Base-by-base conservation (phyloP, 768 basidiomycete genomes). In the Russula virescens region DNA sequence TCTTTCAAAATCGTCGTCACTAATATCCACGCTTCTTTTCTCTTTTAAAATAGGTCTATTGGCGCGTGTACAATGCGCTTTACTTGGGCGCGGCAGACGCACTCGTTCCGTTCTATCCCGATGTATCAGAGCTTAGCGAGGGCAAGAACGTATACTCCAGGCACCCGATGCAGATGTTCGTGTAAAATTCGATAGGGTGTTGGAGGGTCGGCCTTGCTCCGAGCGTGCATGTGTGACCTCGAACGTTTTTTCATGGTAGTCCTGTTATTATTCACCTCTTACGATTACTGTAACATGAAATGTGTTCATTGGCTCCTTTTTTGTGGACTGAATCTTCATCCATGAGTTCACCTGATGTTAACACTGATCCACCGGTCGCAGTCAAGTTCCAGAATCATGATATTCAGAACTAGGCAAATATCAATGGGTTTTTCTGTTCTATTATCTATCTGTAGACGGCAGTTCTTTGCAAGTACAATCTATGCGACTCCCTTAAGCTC, bases 61-160 rank as follows among this genome's bases (percentile, higher is more conserved):
- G 96, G 96, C 84, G 94, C 43, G 78, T 96, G 64, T 98, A 98
- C 78, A 98, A 97, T 75, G 86, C 94, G 34, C 76, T 97, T 50
- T 98, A 98, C 71, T 83, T 98, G 34, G 94, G 95, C 31, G 89
- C 94, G 1, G 73, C 84, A 47, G 95, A 98, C 70, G 86, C 96
- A 5, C 80, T 98, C 75, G 95, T 98, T 8, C 94, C 95, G 0
- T 97, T 94, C 78, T 96, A 94, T 73, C 93, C 96, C 26, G 91
- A 95, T 70, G 78, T 98, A 23, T 81, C 89, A 2, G 94, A 96
- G 71, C 78, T 96, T 58, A 92, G 87, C 64, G 95, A 98, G 76
- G 75, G 93, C 47, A 86, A 91, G 75, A 95, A 94, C 72, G 82
- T 86, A 25, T 95, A 90, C 76, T 90, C 91, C 71, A 84, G 91